Percentiles rank a stretch among this genome's conserved stretches.
phyloP scores from a whole-genome alignment of 371 early-diverging fungal genomes.

The Catenaria anguillulae region DNA sequence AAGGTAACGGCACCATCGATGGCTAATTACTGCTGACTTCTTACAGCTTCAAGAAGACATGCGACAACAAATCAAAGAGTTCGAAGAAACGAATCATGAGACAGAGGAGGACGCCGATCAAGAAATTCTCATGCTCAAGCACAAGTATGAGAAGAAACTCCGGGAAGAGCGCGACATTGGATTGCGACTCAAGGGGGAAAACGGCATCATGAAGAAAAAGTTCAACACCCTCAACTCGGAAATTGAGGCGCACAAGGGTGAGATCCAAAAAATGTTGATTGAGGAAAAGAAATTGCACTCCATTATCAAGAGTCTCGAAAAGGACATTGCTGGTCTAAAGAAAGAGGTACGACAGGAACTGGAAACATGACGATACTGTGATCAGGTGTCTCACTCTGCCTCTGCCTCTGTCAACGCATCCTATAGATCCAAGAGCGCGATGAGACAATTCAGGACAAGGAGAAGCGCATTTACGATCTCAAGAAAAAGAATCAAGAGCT shows the following conservation, averaged over 20 bases:
- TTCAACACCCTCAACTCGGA: conserved; percentile 38
- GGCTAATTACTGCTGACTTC: background rate
- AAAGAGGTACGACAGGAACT: conserved; percentile 29
- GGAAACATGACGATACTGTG: no score
- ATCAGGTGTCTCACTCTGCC: no score
- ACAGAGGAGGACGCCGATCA: conserved; percentile 40
- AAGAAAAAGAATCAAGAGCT: conserved; percentile 43
- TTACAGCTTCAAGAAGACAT: conserved; percentile 31
- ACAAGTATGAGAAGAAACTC: conserved; percentile 28
- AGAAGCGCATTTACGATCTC: conserved; percentile 35
- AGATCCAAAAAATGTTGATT: conserved; percentile 30
- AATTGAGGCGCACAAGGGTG: conserved; percentile 36
- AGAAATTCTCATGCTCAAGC: conserved; percentile 21
- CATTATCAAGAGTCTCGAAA: conserved; percentile 31
- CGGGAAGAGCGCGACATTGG: conserved; percentile 32
- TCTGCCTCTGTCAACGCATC: no score
- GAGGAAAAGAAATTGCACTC: conserved; percentile 39
- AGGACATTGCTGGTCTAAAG: conserved; percentile 28
- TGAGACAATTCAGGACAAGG: conserved; percentile 38
- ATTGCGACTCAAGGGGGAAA: conserved; percentile 37
- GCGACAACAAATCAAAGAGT: conserved; percentile 23
- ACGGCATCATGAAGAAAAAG: conserved; percentile 44
- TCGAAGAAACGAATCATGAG: conserved; percentile 30
- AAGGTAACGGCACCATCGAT: no score
- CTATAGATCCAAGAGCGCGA: conserved; percentile 32